Percentiles rank a stretch among this genome's conserved stretches.
Conservation (phyloP, 768 basidiomycete genomes). For the Suillus placidus region DNA sequence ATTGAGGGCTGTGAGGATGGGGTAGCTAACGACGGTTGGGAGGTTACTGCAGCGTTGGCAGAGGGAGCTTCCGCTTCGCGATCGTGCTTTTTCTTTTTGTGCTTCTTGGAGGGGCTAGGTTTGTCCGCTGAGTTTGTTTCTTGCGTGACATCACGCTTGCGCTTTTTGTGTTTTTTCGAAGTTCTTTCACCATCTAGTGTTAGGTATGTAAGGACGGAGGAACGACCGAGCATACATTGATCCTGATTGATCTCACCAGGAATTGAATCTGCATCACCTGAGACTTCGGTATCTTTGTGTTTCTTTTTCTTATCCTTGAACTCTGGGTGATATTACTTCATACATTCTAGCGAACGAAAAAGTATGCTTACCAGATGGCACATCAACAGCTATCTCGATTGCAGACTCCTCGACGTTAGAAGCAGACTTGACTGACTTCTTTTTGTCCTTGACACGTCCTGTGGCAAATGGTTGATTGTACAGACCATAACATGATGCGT, state of each 20-base stretch:
- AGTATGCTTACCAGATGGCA: constrained; percentile 5
- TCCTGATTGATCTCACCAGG: background rate
- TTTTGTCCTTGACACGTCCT: constrained; percentile 19
- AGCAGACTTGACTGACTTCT: constrained; percentile 5
- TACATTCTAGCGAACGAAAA: background rate
- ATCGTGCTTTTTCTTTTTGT: constrained; percentile 31
- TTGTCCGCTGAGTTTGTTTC: constrained; percentile 11
- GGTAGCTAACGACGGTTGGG: constrained; percentile 19
- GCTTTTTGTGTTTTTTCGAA: constrained; percentile 23
- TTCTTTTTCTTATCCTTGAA: constrained; percentile 21
- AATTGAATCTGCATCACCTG: background rate
- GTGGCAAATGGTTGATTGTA: constrained; percentile 5
- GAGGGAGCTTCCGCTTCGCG: constrained; percentile 11
- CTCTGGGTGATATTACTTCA: constrained; percentile 2
- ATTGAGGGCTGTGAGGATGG: constrained; percentile 18
- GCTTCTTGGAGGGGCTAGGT: constrained; percentile 22
- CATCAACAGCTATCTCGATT: background rate
- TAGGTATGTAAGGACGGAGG: background rate
- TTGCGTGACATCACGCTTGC: constrained; percentile 20
- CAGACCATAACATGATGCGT: constrained; percentile 11
- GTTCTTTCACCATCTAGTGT: constrained; percentile 12
- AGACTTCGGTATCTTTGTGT: background rate
- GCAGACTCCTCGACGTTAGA: background rate
- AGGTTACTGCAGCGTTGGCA: constrained; percentile 21
- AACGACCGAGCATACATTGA: background rate